These are phyloP conservation scores for Dendrocalamus latiflorus DNA, from an alignment of 202 grass and related monocot species.

Conservation along the genomic window DNA sequence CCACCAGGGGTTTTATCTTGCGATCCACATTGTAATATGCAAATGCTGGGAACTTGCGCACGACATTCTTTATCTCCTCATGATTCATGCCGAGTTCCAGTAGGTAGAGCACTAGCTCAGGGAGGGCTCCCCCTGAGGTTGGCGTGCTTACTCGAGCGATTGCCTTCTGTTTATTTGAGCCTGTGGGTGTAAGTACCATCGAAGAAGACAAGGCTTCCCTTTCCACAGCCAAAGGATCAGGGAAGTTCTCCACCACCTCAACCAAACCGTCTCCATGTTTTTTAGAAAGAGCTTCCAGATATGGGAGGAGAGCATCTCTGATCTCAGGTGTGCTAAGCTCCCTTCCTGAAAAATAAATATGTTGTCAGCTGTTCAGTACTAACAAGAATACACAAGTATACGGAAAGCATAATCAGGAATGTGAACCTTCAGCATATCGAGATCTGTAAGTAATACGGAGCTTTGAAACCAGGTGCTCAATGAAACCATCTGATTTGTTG, in stretches of 20 bases:
- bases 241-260: constrained; percentile 73
- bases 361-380: background rate
- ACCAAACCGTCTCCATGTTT: constrained; percentile 61
- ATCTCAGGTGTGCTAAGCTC: constrained; percentile 95
- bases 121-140: constrained; percentile 55
- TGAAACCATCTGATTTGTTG: constrained; percentile 85
- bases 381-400: background rate
- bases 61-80: constrained; percentile 65
- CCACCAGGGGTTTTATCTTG: constrained; percentile 88
- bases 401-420: background rate
- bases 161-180: constrained; percentile 73
- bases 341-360: constrained; percentile 60
- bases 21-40: constrained; percentile 77
- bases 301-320: constrained; percentile 67
- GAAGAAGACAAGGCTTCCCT: constrained; percentile 42
- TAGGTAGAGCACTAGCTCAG: constrained; percentile 70
- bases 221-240: constrained; percentile 51
- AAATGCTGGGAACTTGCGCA: constrained; percentile 62
- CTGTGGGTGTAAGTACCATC: constrained; percentile 30
- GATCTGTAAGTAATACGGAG: constrained; percentile 75
- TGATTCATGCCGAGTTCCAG: constrained; percentile 47
- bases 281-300: constrained; percentile 62
- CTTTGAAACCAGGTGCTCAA: constrained; percentile 70
- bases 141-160: constrained; percentile 61
- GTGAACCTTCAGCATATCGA: constrained; percentile 77